Evolutionary conservation across 2,329 filamentous ascomycete species (phyloP).

Genomic region (Aspergillus nomiae): DNA sequence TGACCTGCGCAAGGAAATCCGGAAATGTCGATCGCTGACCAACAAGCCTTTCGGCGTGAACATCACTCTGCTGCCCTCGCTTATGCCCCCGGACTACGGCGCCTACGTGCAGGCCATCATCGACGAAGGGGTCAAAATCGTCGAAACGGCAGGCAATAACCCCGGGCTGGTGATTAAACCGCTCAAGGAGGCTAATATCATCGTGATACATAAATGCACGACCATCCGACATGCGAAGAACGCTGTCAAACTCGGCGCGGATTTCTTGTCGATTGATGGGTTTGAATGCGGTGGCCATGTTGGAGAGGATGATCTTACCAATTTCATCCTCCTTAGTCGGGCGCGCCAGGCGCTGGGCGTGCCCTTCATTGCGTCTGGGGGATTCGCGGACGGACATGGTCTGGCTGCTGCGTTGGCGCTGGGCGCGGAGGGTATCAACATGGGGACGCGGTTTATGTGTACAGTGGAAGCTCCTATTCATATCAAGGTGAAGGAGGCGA

Average conservation of each 20-base stretch:
- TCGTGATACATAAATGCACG: constrained; percentile 63
- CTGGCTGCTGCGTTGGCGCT: no score
- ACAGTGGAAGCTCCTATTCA: no score
- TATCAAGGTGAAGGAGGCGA: no score
- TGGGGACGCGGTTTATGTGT: no score
- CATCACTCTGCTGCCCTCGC: constrained; percentile 85
- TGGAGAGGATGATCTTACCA: neutral
- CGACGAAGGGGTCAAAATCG: constrained; percentile 86
- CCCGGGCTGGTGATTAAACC: constrained; percentile 87
- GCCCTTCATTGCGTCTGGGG: neutral
- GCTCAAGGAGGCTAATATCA: constrained; percentile 77
- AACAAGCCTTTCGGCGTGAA: constrained; percentile 79
- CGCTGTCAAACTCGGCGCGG: constrained; percentile 90
- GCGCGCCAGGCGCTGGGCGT: neutral
- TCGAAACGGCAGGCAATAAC: constrained; percentile 89
- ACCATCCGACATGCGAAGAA: constrained; percentile 90
- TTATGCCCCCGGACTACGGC: constrained; percentile 87
- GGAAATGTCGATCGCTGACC: constrained; percentile 73
- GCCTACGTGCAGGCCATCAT: constrained; percentile 92
- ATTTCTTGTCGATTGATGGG: constrained; percentile 95
- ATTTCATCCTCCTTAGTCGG: neutral
- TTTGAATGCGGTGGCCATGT: constrained; percentile 86
- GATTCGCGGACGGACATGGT: neutral
- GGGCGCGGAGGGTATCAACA: no score
- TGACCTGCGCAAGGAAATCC: constrained; percentile 91